These are phyloP conservation scores for Telfairia occidentalis DNA, from an alignment of 331 rosid species.

Conservation along the genomic window DNA sequence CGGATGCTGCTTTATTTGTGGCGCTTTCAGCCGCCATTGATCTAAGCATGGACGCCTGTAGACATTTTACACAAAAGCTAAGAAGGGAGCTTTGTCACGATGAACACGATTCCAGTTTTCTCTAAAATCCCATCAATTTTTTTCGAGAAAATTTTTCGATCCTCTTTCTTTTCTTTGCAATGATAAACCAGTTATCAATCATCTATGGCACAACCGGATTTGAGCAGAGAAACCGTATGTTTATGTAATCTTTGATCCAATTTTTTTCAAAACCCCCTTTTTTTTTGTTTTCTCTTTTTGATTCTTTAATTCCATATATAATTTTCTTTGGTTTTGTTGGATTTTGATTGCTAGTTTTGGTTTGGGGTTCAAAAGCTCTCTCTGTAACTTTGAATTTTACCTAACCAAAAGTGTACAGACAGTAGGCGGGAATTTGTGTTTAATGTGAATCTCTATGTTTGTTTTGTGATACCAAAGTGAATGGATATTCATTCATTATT, in stretches of 20 bases:
- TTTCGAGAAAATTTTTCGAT: neutral
- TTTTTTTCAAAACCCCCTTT: neutral
- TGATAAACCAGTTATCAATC: neutral
- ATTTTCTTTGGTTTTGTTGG: neutral
- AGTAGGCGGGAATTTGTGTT: neutral
- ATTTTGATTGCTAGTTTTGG: neutral
- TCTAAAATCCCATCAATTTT: neutral
- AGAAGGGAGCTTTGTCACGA: conserved; percentile 76
- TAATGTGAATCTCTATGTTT: neutral
- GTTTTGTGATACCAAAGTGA: neutral
- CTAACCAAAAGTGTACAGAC: neutral
- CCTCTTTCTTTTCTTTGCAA: neutral
- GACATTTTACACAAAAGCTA: conserved; percentile 65
- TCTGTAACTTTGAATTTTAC: neutral
- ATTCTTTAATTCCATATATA: neutral
- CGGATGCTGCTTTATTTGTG: conserved; percentile 80
- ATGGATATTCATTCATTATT: neutral
- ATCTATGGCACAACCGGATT: neutral
- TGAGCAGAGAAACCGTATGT: conserved; percentile 1
- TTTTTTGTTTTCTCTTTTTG: neutral
- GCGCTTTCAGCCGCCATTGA: conserved; percentile 90
- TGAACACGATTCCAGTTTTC: conserved; percentile 29
- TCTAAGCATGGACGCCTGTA: conserved; percentile 95
- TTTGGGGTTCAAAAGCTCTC: neutral
- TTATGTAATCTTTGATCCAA: neutral